Base-by-base conservation (phyloP, 73 alveolate species). In the Paramecium sonneborni region DNA sequence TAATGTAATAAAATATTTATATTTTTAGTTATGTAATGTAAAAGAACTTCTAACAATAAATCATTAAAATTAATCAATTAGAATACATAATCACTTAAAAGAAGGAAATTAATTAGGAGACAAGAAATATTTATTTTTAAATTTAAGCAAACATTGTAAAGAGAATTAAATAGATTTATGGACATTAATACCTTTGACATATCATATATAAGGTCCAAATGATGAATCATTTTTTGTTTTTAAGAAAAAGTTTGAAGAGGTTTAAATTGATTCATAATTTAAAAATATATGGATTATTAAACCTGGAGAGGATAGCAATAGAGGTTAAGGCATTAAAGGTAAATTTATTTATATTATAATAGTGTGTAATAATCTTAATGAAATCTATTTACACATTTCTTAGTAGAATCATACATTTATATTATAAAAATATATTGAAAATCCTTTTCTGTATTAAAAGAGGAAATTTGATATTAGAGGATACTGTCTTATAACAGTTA, bases 391-490 rank as follows among this genome's bases (percentile, higher is more conserved):
- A 68, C 95, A 68, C 70, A 88, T 76, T 39, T 89, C 92, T 18
- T 57, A 86, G 43, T 44, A 69, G 84, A 93, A 76, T 43, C 95
- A 93, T 26, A 96, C 99, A 14, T 95, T 86, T 30, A 97, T 98
- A 30, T 85, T 98, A 18, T 97, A 98, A 88, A 95, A 96, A 94
- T 98, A 98, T 88, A 96, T 98, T 69, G 98, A 97, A 39, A 97
- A 97, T 74, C 99, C 99, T 5, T 91, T 97, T 58, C 94, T 98
- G 35, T 95, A 96, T 67, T 89, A 97, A 48, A 97, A 97, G 68
- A 92, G 99, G 67, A 98, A 98, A 93, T 98, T 98, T 88, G 99
- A 98, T 93, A 97, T 98, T 14, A 82, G 99, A 56, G 92, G 97
- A 76, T 98, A 95, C 72, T 97, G 95, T 48, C 93, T 96, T 68